These are phyloP conservation scores for Colletotrichum falcatum DNA, from an alignment of 2,329 filamentous ascomycete genomes.

Conservation along the genomic window DNA sequence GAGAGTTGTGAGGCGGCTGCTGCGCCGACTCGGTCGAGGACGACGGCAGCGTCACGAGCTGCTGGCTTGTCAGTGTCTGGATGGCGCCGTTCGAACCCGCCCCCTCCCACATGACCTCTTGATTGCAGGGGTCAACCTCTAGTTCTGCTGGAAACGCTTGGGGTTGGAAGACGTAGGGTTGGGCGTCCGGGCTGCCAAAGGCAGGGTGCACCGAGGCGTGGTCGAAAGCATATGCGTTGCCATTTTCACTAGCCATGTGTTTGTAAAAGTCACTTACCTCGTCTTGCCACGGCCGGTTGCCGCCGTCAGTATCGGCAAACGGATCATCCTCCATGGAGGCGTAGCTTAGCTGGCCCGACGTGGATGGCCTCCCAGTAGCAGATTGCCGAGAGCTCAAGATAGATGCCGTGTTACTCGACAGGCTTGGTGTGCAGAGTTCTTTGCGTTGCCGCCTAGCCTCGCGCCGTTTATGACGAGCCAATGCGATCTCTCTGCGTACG, in stretches of 20 bases:
- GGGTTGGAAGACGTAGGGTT: not conserved
- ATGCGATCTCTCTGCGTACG: conserved; percentile 24
- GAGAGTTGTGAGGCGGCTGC: not conserved
- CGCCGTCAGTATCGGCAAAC: conserved; percentile 6
- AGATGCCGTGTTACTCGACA: conserved; percentile 1
- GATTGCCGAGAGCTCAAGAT: not conserved
- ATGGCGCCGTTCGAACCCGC: not conserved
- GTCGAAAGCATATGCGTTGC: conserved; percentile 6
- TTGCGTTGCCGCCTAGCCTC: conserved; percentile 2
- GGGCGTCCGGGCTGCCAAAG: not conserved
- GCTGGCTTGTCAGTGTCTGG: not conserved
- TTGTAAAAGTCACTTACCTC: conserved; percentile 11
- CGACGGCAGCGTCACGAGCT: not conserved
- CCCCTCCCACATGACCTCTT: not conserved
- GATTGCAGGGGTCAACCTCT: not conserved
- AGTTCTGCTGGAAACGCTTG: not conserved
- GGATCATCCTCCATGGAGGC: not conserved
- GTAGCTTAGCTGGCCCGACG: not conserved
- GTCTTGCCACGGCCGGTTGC: conserved; percentile 6
- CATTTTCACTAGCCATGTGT: conserved; percentile 6
- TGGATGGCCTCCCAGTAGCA: not conserved
- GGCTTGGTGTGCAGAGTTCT: not conserved
- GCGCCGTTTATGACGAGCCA: conserved; percentile 36
- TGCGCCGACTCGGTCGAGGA: not conserved
- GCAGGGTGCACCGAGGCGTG: conserved; percentile 13